A percentile compares a stretch with the other conserved stretches of the same genome.
Conservation (phyloP, 2,329 filamentous ascomycete genomes). For the Sporothrix mexicana region DNA sequence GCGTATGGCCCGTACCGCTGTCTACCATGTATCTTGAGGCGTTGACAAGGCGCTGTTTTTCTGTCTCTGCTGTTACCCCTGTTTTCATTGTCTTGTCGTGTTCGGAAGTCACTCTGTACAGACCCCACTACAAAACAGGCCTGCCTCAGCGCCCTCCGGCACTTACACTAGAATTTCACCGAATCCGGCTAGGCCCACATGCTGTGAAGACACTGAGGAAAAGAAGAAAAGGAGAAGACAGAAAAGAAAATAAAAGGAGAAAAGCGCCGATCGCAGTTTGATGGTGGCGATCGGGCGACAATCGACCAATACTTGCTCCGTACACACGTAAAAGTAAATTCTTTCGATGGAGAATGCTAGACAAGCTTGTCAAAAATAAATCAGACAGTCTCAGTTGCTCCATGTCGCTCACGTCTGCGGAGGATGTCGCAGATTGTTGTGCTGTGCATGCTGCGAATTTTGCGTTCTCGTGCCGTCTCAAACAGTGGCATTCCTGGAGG, state of each 20-base stretch:
- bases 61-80: no score
- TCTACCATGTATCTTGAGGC: background rate
- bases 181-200: background rate
- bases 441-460: background rate
- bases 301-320: no score
- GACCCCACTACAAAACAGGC: background rate
- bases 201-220: background rate
- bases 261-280: slow-evolving; percentile 5
- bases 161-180: background rate
- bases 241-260: background rate
- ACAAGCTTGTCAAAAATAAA: background rate
- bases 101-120: no score
- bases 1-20: background rate
- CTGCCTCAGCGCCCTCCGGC: background rate
- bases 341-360: background rate
- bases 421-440: background rate
- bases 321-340: background rate
- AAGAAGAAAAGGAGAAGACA: background rate
- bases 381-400: slow-evolving; percentile 1
- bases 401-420: background rate
- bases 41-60: no score
- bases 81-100: no score
- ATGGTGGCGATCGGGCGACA: slow-evolving; percentile 6
- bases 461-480: background rate
- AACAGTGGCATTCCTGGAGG: background rate